Evolutionary conservation across 305 asterid genomes (phyloP).

Genomic region (Galium porrigens): DNA sequence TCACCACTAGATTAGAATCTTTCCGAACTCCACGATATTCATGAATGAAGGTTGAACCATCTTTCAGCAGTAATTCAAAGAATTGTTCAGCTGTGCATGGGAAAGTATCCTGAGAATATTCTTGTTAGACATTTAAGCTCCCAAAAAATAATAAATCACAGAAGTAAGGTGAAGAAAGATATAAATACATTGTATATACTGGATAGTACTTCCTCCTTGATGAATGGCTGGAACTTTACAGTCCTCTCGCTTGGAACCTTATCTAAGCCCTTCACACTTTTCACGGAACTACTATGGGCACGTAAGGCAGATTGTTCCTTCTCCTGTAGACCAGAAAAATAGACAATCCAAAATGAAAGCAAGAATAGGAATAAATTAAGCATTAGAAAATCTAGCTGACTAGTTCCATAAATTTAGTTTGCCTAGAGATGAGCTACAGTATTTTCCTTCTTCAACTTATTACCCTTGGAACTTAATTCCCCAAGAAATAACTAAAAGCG

Average conservation of each 20-base stretch:
- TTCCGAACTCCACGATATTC: conserved; percentile 61
- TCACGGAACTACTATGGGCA: conserved; percentile 47
- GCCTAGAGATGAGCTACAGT: not conserved
- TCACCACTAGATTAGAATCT: conserved; percentile 65
- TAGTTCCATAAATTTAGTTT: not conserved
- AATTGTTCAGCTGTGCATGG: conserved; percentile 77
- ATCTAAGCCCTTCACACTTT: conserved; percentile 28
- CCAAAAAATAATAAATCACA: conserved; percentile 6
- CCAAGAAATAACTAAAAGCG: not conserved
- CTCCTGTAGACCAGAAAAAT: conserved; percentile 31
- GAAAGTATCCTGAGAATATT: conserved; percentile 48
- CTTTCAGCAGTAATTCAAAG: conserved; percentile 53
- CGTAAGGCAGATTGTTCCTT: conserved; percentile 47
- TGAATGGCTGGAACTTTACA: conserved; percentile 46
- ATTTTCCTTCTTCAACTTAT: not conserved
- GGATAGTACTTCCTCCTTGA: conserved; percentile 67
- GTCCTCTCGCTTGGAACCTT: conserved; percentile 34
- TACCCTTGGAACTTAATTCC: not conserved
- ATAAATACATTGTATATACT: conserved; percentile 45
- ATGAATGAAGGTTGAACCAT: conserved; percentile 59
- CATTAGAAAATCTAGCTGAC: not conserved
- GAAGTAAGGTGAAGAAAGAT: conserved; percentile 1
- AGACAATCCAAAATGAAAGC: not conserved
- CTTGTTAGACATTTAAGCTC: conserved; percentile 12
- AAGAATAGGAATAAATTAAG: not conserved